Evolutionary conservation across 108 stramenopile species (phyloP).

Genomic region (Skeletonema potamos): DNA sequence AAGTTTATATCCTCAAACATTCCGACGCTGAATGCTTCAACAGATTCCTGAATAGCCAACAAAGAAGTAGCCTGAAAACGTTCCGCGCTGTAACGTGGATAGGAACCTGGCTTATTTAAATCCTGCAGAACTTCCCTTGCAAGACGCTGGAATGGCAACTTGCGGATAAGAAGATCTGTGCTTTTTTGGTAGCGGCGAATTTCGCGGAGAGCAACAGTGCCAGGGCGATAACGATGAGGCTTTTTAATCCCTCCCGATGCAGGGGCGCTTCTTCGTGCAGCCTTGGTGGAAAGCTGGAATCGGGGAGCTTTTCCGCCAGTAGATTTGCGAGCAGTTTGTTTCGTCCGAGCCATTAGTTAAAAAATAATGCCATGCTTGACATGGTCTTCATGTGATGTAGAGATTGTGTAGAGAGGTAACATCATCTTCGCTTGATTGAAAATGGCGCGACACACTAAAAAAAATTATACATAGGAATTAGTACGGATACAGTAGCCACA

Average conservation of each 20-base stretch:
- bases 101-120: constrained; percentile 45
- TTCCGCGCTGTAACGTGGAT: no score
- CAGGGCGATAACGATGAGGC: constrained; percentile 71
- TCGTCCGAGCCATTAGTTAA: constrained; percentile 58
- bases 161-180: constrained; percentile 91
- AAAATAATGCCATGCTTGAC: no score
- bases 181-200: constrained; percentile 92
- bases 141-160: constrained; percentile 94
- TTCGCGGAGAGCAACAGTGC: constrained; percentile 90
- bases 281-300: constrained; percentile 48
- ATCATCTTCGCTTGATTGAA: no score
- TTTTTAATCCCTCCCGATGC: no score
- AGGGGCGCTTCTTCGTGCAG: no score
- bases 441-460: no score
- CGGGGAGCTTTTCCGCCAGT: constrained; percentile 66
- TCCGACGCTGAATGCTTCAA: constrained; percentile 91
- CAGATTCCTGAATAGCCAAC: constrained; percentile 94
- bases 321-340: constrained; percentile 68
- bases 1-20: constrained; percentile 96
- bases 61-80: constrained; percentile 96
- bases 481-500: no score
- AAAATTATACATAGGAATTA: no score
- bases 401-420: no score
- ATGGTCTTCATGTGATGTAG: no score
- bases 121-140: constrained; percentile 90